A percentile compares a stretch with the other conserved stretches of the same genome.
These are phyloP conservation scores for Tetrahymena elliotti DNA, from an alignment of 73 alveolate genomes.

Conservation along the genomic window DNA sequence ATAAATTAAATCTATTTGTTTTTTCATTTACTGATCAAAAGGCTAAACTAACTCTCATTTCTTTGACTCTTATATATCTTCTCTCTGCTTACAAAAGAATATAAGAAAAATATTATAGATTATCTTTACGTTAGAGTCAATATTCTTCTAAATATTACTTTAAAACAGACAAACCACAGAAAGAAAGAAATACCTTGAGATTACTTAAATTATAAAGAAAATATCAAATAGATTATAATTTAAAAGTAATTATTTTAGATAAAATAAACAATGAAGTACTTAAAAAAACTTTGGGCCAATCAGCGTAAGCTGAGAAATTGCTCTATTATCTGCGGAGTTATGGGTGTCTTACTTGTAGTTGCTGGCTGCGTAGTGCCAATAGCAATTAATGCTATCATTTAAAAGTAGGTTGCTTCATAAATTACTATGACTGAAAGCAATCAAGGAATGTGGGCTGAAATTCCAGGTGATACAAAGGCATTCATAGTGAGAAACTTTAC, in stretches of 20 bases:
- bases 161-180: not conserved
- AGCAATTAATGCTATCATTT: not conserved
- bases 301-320: constrained; percentile 1
- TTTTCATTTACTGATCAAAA: not conserved
- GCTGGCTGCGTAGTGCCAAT: not conserved
- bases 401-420: not conserved
- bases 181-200: not conserved
- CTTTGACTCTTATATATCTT: not conserved
- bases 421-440: not conserved
- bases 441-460: not conserved
- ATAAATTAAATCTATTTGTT: not conserved
- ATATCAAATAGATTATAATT: not conserved
- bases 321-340: not conserved
- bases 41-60: not conserved
- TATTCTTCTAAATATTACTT: not conserved
- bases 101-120: not conserved
- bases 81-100: not conserved
- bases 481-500: not conserved
- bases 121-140: not conserved
- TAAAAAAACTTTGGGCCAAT: not conserved
- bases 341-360: not conserved
- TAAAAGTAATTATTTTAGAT: not conserved
- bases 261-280: not conserved
- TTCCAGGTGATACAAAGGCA: not conserved
- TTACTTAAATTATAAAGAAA: not conserved